A percentile compares a stretch with the other conserved stretches of the same genome.
These are phyloP conservation scores for Begonia fuchsioides DNA, from an alignment of 306 rosid species.

Conservation along the genomic window DNA sequence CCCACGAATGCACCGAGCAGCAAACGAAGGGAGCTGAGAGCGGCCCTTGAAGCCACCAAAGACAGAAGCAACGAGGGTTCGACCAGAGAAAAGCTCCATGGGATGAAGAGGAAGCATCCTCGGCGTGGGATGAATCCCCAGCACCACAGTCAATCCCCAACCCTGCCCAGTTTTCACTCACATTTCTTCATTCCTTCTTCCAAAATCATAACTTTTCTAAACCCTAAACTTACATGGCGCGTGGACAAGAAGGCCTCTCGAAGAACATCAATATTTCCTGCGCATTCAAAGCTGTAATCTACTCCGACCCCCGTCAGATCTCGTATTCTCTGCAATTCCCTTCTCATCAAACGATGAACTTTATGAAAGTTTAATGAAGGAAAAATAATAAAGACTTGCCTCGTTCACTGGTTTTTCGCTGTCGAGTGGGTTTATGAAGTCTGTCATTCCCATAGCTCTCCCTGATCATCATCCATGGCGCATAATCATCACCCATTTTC, in stretches of 20 bases:
- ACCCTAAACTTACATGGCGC: slow-evolving; percentile 6
- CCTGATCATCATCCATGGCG: slow-evolving; percentile 13
- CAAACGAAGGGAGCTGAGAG: slow-evolving; percentile 51
- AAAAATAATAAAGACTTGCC: slow-evolving; percentile 25
- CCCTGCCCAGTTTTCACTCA: slow-evolving; percentile 27
- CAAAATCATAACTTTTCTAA: neutral
- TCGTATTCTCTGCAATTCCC: slow-evolving; percentile 30
- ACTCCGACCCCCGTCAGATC: slow-evolving; percentile 49
- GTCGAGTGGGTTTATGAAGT: slow-evolving; percentile 42
- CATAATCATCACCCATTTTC: neutral
- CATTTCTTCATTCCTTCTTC: too few relatives aligned
- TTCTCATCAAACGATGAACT: too few relatives aligned
- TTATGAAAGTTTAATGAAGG: too few relatives aligned
- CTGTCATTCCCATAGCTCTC: slow-evolving; percentile 44
- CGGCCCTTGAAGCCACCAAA: slow-evolving; percentile 76
- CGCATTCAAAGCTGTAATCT: slow-evolving; percentile 58
- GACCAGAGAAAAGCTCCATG: slow-evolving; percentile 58
- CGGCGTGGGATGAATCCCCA: slow-evolving; percentile 58
- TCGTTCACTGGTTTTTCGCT: slow-evolving; percentile 35
- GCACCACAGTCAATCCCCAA: slow-evolving; percentile 61
- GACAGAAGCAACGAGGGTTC: slow-evolving; percentile 29
- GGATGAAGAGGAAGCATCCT: slow-evolving; percentile 55
- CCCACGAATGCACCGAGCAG: slow-evolving; percentile 41
- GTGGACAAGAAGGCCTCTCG: slow-evolving; percentile 49
- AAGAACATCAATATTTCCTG: slow-evolving; percentile 41